These are phyloP conservation scores for Triticum monococcum DNA, from an alignment of 176 grass and related monocot species.

Conservation along the genomic window DNA sequence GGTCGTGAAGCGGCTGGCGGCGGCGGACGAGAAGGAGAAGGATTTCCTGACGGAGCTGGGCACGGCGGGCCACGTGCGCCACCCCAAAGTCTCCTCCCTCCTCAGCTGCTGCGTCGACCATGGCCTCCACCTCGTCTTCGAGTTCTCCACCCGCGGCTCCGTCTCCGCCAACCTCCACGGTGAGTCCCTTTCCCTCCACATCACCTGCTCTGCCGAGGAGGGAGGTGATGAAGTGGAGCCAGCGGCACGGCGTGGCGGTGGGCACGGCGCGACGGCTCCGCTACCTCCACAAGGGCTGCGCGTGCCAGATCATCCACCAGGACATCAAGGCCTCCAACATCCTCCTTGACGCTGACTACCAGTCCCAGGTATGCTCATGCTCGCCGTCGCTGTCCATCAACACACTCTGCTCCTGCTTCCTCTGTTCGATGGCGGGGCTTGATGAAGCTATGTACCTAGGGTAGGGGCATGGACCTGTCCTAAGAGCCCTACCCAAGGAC, in stretches of 20 bases:
- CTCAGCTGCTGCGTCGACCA: constrained; percentile 82
- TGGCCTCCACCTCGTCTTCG: constrained; percentile 80
- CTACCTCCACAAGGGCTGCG: constrained; percentile 88
- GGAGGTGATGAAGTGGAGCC: constrained; percentile 59
- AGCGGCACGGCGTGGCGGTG: constrained; percentile 55
- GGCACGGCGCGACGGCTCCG: constrained; percentile 68
- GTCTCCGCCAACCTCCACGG: constrained; percentile 92
- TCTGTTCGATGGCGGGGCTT: neutral
- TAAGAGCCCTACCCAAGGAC: too few species aligned
- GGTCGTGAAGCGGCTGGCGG: constrained; percentile 62
- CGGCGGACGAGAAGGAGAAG: constrained; percentile 72
- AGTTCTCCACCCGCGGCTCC: constrained; percentile 67
- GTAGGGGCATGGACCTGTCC: too few species aligned
- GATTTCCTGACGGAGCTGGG: neutral
- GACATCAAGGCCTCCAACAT: constrained; percentile 96
- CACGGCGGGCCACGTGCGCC: neutral
- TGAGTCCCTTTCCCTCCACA: neutral
- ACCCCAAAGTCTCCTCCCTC: constrained; percentile 74
- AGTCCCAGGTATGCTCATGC: constrained; percentile 49
- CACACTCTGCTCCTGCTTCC: neutral
- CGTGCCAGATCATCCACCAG: too few species aligned
- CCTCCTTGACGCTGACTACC: constrained; percentile 64
- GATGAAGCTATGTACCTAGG: too few species aligned
- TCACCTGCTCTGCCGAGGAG: too few species aligned
- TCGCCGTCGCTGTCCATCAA: too few species aligned